Base-by-base conservation (phyloP, 108 stramenopile genomes). In the Schizochytrium sp. region DNA sequence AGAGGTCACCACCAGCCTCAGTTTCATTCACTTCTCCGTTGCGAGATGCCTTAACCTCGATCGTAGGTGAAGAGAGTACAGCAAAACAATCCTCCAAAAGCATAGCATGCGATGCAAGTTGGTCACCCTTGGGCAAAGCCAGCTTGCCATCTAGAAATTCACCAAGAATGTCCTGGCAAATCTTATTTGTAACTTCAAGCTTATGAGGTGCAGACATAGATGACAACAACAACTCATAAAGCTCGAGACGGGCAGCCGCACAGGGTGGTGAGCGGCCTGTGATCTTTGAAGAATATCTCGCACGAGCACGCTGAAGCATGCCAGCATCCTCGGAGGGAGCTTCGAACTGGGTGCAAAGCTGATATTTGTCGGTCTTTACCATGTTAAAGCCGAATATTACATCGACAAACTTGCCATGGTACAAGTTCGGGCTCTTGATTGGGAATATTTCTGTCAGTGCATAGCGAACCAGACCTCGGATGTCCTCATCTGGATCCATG, bases 31-130 rank as follows among this genome's bases (percentile, higher is more conserved):
- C 53, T 13, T 49, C 76, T n/a, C 59, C 59, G 59, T 47, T 1
- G 17, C 50, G 50, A 5, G 76, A 56, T 3, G 76, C 53, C 76
- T 83, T 49, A 38, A 83, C 5, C 76, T 83, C 53, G 53, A 83
- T 83, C 15, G 49, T 17, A 17, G 76, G 76, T 12, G 76, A 83
- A n/a, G 28, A 38, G 76, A 83, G 76, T 17, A 83, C 76, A 2
- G 76, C 76, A 50, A 83, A 83, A 50, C 76, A 83, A 53, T 83
- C 76, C 76, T 83, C 50, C 45, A 83, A 53, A 47, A 83, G 45
- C 15, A 38, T 40, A 28, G 76, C 53, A 49, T 5, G 76, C 76
- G 50, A 47, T 5, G 28, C 19, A 10, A 47, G 50, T 5, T 47
- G 10, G 45, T 5, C 28, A 53, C 10, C 55, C 5, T 12, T 83